phyloP scores from a whole-genome alignment of 2,329 filamentous ascomycete genomes.

The Fusarium sp. region DNA sequence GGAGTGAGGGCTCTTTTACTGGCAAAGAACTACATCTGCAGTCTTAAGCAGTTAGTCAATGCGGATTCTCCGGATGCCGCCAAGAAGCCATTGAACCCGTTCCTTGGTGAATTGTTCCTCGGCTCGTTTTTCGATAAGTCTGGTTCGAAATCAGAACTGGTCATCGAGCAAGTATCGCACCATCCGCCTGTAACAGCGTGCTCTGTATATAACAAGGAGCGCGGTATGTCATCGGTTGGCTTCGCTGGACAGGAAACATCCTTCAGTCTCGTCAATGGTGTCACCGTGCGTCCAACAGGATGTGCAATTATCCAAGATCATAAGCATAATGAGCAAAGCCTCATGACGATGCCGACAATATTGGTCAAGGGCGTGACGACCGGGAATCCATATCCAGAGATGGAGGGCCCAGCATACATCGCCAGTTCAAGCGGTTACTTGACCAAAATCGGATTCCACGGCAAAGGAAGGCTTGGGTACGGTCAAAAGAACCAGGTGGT shows the following conservation, averaged over 20 bases:
- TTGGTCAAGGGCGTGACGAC: slow-evolving; percentile 11
- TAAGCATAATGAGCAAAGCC: slow-evolving; percentile 3
- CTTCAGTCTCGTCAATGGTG: slow-evolving; percentile 11
- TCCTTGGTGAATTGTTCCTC: slow-evolving; percentile 61
- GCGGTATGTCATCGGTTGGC: slow-evolving; percentile 10
- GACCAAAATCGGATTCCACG: slow-evolving; percentile 12
- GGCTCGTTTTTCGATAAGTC: slow-evolving; percentile 48
- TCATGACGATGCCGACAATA: slow-evolving; percentile 22
- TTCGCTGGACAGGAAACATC: slow-evolving; percentile 17
- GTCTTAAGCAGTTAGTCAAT: slow-evolving; percentile 9
- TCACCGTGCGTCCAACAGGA: slow-evolving; percentile 6
- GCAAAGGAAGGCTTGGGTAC: neutral
- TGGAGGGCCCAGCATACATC: slow-evolving; percentile 10
- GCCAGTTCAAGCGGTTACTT: slow-evolving; percentile 12
- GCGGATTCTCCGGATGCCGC: slow-evolving; percentile 2
- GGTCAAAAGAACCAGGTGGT: slow-evolving; percentile 18
- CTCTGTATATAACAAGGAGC: slow-evolving; percentile 14
- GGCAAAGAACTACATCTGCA: slow-evolving; percentile 16
- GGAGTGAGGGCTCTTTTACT: slow-evolving; percentile 7
- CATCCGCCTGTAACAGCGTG: slow-evolving; percentile 62
- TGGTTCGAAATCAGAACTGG: slow-evolving; percentile 44
- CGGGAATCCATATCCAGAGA: slow-evolving; percentile 8
- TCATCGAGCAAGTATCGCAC: slow-evolving; percentile 60
- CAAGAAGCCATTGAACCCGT: slow-evolving; percentile 63
- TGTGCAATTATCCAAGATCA: slow-evolving; percentile 14